Percentiles rank a stretch among this genome's conserved stretches.
These are phyloP conservation scores for Colletotrichum kahawae DNA, from an alignment of 2,329 filamentous ascomycete species.

Conservation along the genomic window DNA sequence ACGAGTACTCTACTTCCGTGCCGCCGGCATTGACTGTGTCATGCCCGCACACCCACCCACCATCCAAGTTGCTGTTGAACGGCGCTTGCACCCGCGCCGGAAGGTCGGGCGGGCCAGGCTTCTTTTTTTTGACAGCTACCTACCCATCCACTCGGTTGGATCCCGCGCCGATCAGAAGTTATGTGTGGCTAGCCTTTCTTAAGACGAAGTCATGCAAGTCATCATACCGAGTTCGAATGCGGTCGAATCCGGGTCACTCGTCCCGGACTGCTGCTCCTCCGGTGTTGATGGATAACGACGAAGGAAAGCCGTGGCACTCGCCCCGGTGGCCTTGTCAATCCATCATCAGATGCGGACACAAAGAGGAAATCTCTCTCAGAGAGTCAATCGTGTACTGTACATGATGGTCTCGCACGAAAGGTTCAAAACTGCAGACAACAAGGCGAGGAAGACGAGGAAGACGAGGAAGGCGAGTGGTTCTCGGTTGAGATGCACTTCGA, in stretches of 20 bases:
- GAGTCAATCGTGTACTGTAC: neutral
- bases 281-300: neutral
- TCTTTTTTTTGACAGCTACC: neutral
- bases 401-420: neutral
- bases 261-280: neutral
- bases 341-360: neutral
- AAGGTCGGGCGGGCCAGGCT: neutral
- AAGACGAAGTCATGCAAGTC: neutral
- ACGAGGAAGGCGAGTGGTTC: neutral
- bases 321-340: neutral
- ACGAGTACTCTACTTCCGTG: neutral
- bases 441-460: neutral
- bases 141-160: neutral
- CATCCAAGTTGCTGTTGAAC: neutral
- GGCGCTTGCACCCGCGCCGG: neutral
- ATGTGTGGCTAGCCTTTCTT: neutral
- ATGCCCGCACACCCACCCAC: no score
- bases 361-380: neutral
- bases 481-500: neutral
- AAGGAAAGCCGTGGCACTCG: neutral
- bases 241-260: neutral
- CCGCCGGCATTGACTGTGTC: neutral
- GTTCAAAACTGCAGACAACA: neutral
- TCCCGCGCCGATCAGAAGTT: neutral
- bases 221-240: neutral